Percentiles rank a stretch among this genome's conserved stretches.
These are phyloP conservation scores for Kodamaea fukazawae DNA, from an alignment of 805 yeast species.

Conservation along the genomic window DNA sequence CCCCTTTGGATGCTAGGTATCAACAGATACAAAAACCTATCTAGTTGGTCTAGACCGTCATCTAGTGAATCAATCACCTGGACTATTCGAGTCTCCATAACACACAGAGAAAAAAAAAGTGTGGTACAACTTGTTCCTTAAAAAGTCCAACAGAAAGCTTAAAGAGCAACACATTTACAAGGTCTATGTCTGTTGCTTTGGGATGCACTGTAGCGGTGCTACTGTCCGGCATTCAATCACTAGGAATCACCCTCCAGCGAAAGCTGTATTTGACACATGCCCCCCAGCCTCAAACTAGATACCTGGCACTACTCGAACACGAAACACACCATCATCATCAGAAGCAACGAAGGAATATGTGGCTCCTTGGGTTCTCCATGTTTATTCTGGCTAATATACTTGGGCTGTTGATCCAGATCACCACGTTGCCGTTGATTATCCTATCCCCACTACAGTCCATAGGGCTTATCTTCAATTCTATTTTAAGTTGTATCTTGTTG, in stretches of 20 bases:
- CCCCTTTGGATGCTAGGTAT: slow-evolving; percentile 15
- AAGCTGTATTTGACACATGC: slow-evolving; percentile 60
- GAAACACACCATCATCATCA: slow-evolving; percentile 30
- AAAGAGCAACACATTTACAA: background rate
- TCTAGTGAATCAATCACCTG: slow-evolving; percentile 3
- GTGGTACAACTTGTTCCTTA: background rate
- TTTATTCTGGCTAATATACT: slow-evolving; percentile 72
- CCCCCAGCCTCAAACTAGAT: background rate
- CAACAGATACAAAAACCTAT: slow-evolving; percentile 17
- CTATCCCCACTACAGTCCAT: slow-evolving; percentile 81
- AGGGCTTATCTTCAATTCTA: slow-evolving; percentile 83
- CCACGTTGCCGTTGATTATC: slow-evolving; percentile 77
- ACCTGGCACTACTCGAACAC: slow-evolving; percentile 9
- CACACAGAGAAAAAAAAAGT: no score
- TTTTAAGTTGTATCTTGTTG: slow-evolving; percentile 61
- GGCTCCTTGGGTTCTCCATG: slow-evolving; percentile 72
- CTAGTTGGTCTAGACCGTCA: slow-evolving; percentile 12
- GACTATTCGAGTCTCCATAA: background rate
- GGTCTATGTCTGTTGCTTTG: slow-evolving; percentile 31
- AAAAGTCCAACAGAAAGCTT: background rate
- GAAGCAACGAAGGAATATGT: slow-evolving; percentile 50
- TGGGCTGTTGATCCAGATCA: slow-evolving; percentile 80
- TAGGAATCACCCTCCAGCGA: slow-evolving; percentile 80
- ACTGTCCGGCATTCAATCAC: slow-evolving; percentile 75
- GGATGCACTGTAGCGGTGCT: slow-evolving; percentile 71